A percentile compares a stretch with the other conserved stretches of the same genome.
Evolutionary conservation across 1,284 basidiomycete species (phyloP).

Genomic region (Rhodotorula glutinis): DNA sequence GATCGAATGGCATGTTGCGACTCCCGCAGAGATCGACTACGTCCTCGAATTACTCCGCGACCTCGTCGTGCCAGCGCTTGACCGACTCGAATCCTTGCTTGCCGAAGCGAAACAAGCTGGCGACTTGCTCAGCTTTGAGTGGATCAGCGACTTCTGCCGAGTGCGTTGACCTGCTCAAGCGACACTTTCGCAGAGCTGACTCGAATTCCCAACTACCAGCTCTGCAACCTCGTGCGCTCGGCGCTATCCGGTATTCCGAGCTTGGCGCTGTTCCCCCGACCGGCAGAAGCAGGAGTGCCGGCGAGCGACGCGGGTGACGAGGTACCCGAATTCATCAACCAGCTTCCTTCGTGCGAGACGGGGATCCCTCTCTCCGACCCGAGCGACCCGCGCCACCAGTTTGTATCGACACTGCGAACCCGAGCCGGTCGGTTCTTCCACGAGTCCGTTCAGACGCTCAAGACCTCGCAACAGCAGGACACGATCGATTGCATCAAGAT

Average conservation of each 20-base stretch:
- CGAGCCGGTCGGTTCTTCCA: conserved; percentile 70
- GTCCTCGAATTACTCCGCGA: conserved; percentile 72
- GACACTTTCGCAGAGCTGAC: too few species aligned
- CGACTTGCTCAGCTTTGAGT: conserved; percentile 57
- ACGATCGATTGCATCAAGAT: conserved; percentile 81
- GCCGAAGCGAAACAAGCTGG: conserved; percentile 13
- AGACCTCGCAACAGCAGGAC: conserved; percentile 65
- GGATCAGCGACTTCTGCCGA: conserved; percentile 93
- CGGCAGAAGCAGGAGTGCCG: conserved; percentile 58
- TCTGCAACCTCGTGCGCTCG: conserved; percentile 55
- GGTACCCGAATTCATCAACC: conserved; percentile 46
- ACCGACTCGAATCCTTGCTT: conserved; percentile 63
- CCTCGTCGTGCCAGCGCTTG: conserved; percentile 64
- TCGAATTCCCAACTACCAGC: conserved; percentile 39
- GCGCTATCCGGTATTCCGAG: conserved; percentile 71
- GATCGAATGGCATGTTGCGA: conserved; percentile 86
- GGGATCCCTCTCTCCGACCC: conserved; percentile 73
- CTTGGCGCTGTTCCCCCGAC: conserved; percentile 55
- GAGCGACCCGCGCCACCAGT: conserved; percentile 70
- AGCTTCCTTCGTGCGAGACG: conserved; percentile 51
- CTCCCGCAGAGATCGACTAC: conserved; percentile 71
- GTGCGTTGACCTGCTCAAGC: background rate
- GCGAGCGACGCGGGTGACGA: conserved; percentile 59
- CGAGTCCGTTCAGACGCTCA: conserved; percentile 57
- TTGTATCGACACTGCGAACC: conserved; percentile 59